Percentiles rank a stretch among this genome's conserved stretches.
Conservation (phyloP, 495 filamentous ascomycete species). For the Trichoderma parareesei region DNA sequence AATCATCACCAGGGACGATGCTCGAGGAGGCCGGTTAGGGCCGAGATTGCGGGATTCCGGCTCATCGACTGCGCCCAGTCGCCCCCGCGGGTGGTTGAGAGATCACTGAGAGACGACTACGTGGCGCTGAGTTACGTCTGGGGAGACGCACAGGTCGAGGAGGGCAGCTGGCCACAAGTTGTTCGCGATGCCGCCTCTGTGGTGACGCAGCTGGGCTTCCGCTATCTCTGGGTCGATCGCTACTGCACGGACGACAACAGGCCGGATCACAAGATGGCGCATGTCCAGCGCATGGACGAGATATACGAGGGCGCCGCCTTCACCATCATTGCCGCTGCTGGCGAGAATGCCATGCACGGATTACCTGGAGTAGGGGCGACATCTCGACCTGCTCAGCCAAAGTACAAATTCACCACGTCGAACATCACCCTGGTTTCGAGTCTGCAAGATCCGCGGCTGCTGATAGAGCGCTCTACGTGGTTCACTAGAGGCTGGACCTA, state of each 20-base stretch:
- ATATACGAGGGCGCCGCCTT: conserved; percentile 21
- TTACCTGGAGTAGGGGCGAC: conserved; percentile 22
- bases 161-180: neutral
- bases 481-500: conserved; percentile 31
- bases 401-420: conserved; percentile 1
- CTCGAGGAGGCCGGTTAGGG: neutral
- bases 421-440: conserved; percentile 1
- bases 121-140: conserved; percentile 21
- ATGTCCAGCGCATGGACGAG: conserved; percentile 23
- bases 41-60: neutral
- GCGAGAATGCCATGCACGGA: conserved; percentile 21
- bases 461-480: conserved; percentile 20
- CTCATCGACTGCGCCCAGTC: conserved; percentile 3
- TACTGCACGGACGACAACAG: conserved; percentile 21
- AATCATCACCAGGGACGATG: conserved; percentile 3
- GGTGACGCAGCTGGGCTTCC: conserved; percentile 16
- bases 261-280: conserved; percentile 16
- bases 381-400: neutral
- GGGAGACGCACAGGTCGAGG: neutral
- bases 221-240: conserved; percentile 26
- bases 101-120: conserved; percentile 1
- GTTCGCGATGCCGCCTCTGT: conserved; percentile 23
- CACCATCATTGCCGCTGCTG: conserved; percentile 27
- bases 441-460: neutral
- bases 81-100: neutral